These are phyloP conservation scores for Stellera chamaejasme DNA, from an alignment of 345 rosid genomes.

Conservation along the genomic window DNA sequence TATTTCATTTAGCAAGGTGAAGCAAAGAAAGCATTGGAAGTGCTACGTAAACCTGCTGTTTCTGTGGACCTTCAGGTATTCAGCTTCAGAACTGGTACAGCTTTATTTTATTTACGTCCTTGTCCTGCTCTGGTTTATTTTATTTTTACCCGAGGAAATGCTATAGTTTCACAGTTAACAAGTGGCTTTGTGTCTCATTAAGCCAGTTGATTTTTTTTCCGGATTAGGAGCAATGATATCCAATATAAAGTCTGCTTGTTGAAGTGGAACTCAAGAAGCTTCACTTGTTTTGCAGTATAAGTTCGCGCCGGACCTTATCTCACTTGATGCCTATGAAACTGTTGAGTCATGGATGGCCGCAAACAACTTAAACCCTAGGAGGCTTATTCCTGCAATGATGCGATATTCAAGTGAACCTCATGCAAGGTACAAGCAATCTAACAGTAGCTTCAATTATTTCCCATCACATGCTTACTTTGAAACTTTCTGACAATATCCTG, in stretches of 20 bases:
- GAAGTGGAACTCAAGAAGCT: conserved; percentile 9
- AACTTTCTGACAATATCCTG: background rate
- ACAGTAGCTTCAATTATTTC: no score
- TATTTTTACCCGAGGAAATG: background rate
- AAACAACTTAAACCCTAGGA: conserved; percentile 84
- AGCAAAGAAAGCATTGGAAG: conserved; percentile 88
- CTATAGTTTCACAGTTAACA: no score
- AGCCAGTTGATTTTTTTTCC: conserved; percentile 7
- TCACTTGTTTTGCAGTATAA: conserved; percentile 64
- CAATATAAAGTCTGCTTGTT: conserved; percentile 15
- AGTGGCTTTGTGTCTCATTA: background rate
- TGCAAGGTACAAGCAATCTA: conserved; percentile 60
- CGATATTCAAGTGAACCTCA: conserved; percentile 99
- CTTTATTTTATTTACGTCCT: conserved; percentile 3
- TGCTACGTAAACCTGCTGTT: conserved; percentile 84
- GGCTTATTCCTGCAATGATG: conserved; percentile 97
- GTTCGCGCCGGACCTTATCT: conserved; percentile 89
- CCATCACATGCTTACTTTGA: no score
- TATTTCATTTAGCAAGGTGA: conserved; percentile 78
- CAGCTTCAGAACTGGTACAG: conserved; percentile 7
- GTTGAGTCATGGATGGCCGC: conserved; percentile 98
- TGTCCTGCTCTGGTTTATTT: background rate
- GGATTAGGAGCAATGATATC: conserved; percentile 3
- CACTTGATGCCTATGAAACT: conserved; percentile 97
- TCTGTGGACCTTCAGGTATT: conserved; percentile 84